Base-by-base conservation (phyloP, 1,139 yeast genomes). In the Insectozyma bohioensis region DNA sequence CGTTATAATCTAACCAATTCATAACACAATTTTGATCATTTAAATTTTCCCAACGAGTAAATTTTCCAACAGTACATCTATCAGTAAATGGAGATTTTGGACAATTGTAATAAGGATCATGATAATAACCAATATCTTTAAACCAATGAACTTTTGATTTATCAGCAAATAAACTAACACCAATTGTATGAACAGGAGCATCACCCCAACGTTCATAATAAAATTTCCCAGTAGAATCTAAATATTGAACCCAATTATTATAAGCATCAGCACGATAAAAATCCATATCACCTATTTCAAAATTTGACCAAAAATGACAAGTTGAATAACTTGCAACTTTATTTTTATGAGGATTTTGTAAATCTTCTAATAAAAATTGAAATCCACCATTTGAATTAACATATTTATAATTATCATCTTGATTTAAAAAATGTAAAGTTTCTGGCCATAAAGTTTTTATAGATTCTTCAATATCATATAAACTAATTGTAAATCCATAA, bases 151-250 rank as follows among this genome's bases (percentile, higher is more conserved):
- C 68, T 40, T 76, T 72, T 10, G 65, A 57, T 45, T 74, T 79
- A 46, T 83, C 87, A 12, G 85, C 85, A 58, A 88, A 85, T 31
- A 87, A 57, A 0, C 80, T 83, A 15, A 86, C 60, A 0, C 90
- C 95, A 28, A 85, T 55, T 1, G 88, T 76, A 53, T 84, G 95
- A 1, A 86, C 90, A 0, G 95, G 95, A 0, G 95, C 95, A 58
- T 85, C 95, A 1, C 95, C 95, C 95, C 95, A 85, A 37, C 95
- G 60, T 54, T 86, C 95, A 48, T 85, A 85, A 52, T 84, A 86
- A 50, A 85, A 85, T 4, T 88, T 88, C 10, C 95, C 95, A 0
- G 79, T 59, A 4, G 66, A 45, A 42, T 86, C 95, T 25, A 86
- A 62, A 50, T 69, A 60, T 30, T 81, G 66, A 43, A 81, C 76